Conservation (phyloP, 805 yeast genomes). For the Debaryomyces prosopidis region DNA sequence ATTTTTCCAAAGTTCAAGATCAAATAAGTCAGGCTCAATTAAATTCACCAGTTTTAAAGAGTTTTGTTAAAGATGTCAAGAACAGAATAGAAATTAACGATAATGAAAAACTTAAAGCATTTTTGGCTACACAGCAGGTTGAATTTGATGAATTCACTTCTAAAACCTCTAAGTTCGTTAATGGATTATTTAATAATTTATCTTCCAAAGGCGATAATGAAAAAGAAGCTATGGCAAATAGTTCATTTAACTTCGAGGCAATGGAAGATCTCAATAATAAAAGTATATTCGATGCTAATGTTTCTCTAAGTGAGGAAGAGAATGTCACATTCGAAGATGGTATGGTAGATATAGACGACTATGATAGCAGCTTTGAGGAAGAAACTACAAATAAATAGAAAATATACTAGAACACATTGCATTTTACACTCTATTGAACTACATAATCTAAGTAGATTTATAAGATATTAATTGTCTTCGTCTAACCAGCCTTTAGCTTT, state of each 20-base stretch:
- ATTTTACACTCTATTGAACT: not conserved
- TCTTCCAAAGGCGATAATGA: slow-evolving; percentile 19
- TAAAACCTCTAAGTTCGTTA: slow-evolving; percentile 23
- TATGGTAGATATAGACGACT: slow-evolving; percentile 25
- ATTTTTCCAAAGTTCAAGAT: slow-evolving; percentile 8
- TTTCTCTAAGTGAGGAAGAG: slow-evolving; percentile 3
- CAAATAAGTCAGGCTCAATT: slow-evolving; percentile 6
- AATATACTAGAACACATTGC: not conserved
- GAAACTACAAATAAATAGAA: slow-evolving; percentile 1
- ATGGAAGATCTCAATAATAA: slow-evolving; percentile 3
- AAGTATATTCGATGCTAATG: not conserved
- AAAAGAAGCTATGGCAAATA: slow-evolving; percentile 18
- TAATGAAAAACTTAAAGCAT: slow-evolving; percentile 15
- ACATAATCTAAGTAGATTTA: not conserved
- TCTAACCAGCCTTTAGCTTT: slow-evolving; percentile 82
- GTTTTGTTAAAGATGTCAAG: slow-evolving; percentile 2
- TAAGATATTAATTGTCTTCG: slow-evolving; percentile 20
- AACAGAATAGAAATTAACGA: slow-evolving; percentile 1
- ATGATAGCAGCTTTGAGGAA: slow-evolving; percentile 18
- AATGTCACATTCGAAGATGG: not conserved
- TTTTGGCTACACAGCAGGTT: slow-evolving; percentile 18
- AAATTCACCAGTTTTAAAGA: not conserved
- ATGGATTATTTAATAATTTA: slow-evolving; percentile 21
- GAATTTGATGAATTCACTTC: slow-evolving; percentile 24
- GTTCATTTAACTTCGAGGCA: slow-evolving; percentile 30